phyloP scores from a whole-genome alignment of 441 rosid species.

The Pelargonium myrrhifolium region DNA sequence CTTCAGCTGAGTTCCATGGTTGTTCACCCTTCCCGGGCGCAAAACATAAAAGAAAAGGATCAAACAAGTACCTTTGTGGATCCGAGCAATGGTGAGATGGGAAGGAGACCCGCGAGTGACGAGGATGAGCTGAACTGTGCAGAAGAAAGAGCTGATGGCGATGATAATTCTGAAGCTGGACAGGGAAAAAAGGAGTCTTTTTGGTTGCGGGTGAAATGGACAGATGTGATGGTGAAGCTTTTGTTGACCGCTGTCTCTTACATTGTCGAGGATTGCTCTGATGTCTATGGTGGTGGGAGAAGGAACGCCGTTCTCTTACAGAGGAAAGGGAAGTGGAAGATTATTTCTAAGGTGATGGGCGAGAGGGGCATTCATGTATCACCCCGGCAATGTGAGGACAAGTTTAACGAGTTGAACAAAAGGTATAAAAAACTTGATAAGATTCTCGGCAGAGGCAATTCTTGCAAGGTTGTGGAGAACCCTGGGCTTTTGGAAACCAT shows the following conservation, averaged over 20 bases:
- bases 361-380: conserved; percentile 28
- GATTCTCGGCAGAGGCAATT: conserved; percentile 29
- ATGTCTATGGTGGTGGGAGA: conserved; percentile 10
- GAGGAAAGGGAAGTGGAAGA: conserved; percentile 30
- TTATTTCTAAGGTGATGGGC: conserved; percentile 25
- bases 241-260: conserved; percentile 27
- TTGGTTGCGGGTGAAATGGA: conserved; percentile 29
- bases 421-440: conserved; percentile 28
- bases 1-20: conserved; percentile 11
- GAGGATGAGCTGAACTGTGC: conserved; percentile 9
- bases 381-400: conserved; percentile 35
- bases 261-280: conserved; percentile 20
- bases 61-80: not conserved
- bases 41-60: conserved; percentile 1
- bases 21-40: not conserved
- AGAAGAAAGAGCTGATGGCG: conserved; percentile 14
- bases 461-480: conserved; percentile 27
- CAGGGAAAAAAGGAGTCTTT: conserved; percentile 11
- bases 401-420: conserved; percentile 28
- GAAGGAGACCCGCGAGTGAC: not conserved
- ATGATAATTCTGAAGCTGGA: conserved; percentile 9
- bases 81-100: not conserved
- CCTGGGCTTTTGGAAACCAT: conserved; percentile 22
- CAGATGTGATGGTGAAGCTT: conserved; percentile 28
- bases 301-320: conserved; percentile 11